Base-by-base conservation (phyloP, 805 yeast species). In the Candida insectorum region DNA sequence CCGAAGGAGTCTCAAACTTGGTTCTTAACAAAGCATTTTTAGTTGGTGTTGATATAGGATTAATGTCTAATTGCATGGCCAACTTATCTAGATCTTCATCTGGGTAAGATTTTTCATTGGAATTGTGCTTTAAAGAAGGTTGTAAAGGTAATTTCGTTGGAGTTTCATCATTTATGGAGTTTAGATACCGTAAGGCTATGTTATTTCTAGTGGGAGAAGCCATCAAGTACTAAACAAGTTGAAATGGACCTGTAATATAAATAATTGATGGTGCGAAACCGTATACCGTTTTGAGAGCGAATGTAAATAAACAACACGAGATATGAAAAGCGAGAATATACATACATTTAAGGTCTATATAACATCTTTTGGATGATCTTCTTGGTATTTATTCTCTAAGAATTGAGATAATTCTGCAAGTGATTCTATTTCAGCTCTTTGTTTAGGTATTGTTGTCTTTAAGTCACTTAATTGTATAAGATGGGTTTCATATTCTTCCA, bases 1-100 rank as follows among this genome's bases (percentile, higher is more conserved):
- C 71, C 9, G 69, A 62, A 2, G 69, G 67, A 0, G 68, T 51
- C 32, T 64, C 70, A 36, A 58, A 66, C 24, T 55, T 51, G 4
- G 61, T 43, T 25, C 62, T 48, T 11, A 62, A 44, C 14, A 60
- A 39, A 5, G 51, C 56, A 4, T 56, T 47, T 27, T 54, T 57
- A 6, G 61, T 53, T 14, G 51, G 48, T 17, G 53, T 45, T 2
- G 54, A 42, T 2, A 24, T 31, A 2, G 58, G 45, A 12, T 51
- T 51, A 13, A 60, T 41, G 32, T 60, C 52, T 40, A 66, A 45
- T 42, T 66, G 62, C 27, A 55, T 49, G 10, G 71, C 71, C 29
- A 66, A 47, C 13, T 46, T 55, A 26, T 66, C 73, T 33, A 66
- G 48, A 37, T 66, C 71, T 20, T 50, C 55, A 30, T 49, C 52